These are phyloP conservation scores for Trebouxia sp. DNA, from an alignment of 139 green algal genomes.

Conservation along the genomic window DNA sequence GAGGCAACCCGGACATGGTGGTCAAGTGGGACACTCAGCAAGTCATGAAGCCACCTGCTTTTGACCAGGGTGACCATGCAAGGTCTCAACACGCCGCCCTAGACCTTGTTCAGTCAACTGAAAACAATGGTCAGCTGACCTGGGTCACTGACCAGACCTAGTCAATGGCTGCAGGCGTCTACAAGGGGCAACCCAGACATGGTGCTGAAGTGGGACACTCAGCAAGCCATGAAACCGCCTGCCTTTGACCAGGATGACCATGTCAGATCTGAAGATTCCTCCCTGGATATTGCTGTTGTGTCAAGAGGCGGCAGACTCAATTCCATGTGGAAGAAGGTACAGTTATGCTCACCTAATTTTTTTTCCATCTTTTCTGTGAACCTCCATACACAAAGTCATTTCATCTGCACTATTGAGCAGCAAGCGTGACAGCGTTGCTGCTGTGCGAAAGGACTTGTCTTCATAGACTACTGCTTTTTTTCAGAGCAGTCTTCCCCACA, in stretches of 20 bases:
- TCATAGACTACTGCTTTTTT: too few species aligned
- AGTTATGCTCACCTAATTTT: too few species aligned
- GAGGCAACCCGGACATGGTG: constrained; percentile 9
- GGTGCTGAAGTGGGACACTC: neutral
- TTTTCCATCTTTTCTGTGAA: too few species aligned
- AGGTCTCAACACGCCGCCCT: neutral
- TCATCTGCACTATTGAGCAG: too few species aligned
- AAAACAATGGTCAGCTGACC: too few species aligned
- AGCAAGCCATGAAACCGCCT: neutral
- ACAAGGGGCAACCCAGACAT: constrained; percentile 17
- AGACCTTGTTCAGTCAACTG: neutral
- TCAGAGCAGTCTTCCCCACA: too few species aligned
- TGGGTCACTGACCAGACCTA: too few species aligned
- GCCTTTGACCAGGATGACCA: constrained; percentile 11
- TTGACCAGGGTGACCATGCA: constrained; percentile 1
- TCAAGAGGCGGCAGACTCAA: constrained; percentile 10
- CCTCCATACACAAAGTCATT: too few species aligned
- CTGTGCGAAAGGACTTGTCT: too few species aligned
- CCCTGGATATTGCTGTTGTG: constrained; percentile 1
- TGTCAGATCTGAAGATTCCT: neutral
- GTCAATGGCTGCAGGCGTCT: too few species aligned
- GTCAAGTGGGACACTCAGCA: neutral
- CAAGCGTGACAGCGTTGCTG: too few species aligned
- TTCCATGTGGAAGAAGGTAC: constrained; percentile 18
- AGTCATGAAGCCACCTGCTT: neutral